Evolutionary conservation across 2,329 filamentous ascomycete genomes (phyloP).

Genomic region (Sclerotinia borealis): DNA sequence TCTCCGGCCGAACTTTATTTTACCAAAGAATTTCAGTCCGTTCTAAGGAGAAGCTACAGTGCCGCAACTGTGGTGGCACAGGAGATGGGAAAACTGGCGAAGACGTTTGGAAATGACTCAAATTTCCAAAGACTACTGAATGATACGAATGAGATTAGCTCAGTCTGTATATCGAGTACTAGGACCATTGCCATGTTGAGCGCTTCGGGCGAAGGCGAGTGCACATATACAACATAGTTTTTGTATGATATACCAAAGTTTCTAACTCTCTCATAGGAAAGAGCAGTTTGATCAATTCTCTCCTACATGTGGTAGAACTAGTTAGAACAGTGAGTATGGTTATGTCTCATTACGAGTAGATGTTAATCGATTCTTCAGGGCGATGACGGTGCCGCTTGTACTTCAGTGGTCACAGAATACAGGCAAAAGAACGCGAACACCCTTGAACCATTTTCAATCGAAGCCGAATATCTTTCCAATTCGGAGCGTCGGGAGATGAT

Average conservation of each 20-base stretch:
- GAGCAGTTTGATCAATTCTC: slow-evolving; percentile 35
- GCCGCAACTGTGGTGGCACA: background rate
- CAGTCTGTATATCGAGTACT: background rate
- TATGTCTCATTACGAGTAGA: slow-evolving; percentile 14
- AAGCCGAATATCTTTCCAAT: slow-evolving; percentile 32
- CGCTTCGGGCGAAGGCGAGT: slow-evolving; percentile 18
- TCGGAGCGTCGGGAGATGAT: slow-evolving; percentile 5
- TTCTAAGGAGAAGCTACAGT: background rate
- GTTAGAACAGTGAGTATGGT: slow-evolving; percentile 23
- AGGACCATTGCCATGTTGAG: background rate
- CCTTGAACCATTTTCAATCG: slow-evolving; percentile 28
- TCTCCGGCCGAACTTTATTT: background rate
- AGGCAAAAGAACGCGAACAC: slow-evolving; percentile 28
- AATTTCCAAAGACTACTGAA: background rate
- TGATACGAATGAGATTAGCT: background rate
- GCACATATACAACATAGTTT: too few relatives aligned
- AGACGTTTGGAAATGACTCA: background rate
- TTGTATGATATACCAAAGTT: too few relatives aligned
- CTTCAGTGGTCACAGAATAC: slow-evolving; percentile 35
- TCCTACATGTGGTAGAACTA: slow-evolving; percentile 32
- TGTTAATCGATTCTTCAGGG: too few relatives aligned
- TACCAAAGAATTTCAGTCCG: background rate
- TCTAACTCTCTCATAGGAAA: slow-evolving; percentile 23
- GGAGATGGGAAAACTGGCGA: background rate
- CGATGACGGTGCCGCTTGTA: slow-evolving; percentile 33